Evolutionary conservation across 2,329 filamentous ascomycete species (phyloP), one percentile per base, ranked within the genome.

Genomic region (Ascochyta clinopodiicola): DNA sequence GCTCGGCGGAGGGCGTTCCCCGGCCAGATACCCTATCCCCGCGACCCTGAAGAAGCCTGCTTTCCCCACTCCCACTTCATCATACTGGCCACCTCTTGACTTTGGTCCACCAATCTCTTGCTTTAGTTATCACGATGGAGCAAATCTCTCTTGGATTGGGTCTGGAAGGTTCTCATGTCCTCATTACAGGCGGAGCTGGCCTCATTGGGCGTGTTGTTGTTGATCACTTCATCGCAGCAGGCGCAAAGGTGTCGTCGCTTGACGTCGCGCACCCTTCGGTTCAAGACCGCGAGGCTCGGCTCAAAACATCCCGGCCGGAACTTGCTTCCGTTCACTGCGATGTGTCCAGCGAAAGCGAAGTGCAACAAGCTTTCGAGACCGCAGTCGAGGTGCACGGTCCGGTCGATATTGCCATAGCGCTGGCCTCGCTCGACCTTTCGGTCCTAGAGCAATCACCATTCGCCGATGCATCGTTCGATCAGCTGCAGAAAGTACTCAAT

Each of bases 361-460:
- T 78, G 7, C 68, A 74, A 49, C 31, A 51, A 15, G 73, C 71
- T 3, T 79, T 79, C 57, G 53, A 65, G 9, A 54, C 56, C 29
- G 77, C 77, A n/a, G 63, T 67, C 22, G 37, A 49, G n/a, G 59
- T 59, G 6, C 69, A 73, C 46, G 78, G 78, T 0, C 65, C 72
- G 1, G 69, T 80, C 7, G 61, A 73, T 21, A 75, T 73, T 48
- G 79, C 77, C 59, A 69, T 82, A 38, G 77, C 78, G 2, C 71
- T 80, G 17, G 80, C 79, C 2, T 71, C 73, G 2, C 69, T 81
- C 12, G 79, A 82, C 55, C 66, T 81, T 12, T 77, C 73, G 42
- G 76, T 77, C 21, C 66, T 81, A 15, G 53, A 63, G 4, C 77
- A 73, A 45, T 64, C 71, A 3, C 69, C 66, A 12, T 69, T 80